Evolutionary conservation across 495 filamentous ascomycete genomes (phyloP).

Genomic region (Xylaria curta): DNA sequence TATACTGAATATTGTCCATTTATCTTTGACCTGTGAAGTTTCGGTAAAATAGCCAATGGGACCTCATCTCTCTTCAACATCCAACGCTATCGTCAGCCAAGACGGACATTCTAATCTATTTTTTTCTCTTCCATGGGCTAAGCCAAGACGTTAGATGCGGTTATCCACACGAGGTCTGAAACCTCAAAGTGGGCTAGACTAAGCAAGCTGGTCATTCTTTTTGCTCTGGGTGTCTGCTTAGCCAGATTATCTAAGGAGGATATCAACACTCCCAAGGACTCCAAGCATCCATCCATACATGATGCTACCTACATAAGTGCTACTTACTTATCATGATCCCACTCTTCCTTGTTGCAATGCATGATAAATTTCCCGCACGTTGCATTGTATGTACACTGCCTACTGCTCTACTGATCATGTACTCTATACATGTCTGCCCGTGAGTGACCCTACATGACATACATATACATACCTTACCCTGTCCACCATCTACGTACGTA

Average conservation of each 20-base stretch:
- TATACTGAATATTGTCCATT: neutral
- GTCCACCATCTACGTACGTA: no score
- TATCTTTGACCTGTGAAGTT: neutral
- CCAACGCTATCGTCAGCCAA: neutral
- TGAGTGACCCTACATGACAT: neutral
- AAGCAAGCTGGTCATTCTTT: neutral
- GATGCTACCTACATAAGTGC: neutral
- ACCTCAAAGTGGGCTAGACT: neutral
- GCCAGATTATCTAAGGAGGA: neutral
- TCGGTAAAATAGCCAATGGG: neutral
- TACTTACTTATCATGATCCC: neutral
- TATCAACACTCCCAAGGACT: conserved; percentile 11
- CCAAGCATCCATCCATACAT: neutral
- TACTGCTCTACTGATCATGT: neutral
- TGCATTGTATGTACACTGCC: neutral
- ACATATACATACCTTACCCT: neutral
- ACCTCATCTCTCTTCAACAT: neutral
- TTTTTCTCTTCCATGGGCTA: neutral
- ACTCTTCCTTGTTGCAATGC: neutral
- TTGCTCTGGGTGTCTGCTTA: neutral
- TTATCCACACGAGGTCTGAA: neutral
- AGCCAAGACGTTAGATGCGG: neutral
- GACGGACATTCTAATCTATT: neutral
- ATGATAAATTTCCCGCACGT: neutral
- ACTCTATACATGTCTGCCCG: neutral